Conservation (phyloP, 2,329 filamentous ascomycete genomes). For the Aspergillus sp. region DNA sequence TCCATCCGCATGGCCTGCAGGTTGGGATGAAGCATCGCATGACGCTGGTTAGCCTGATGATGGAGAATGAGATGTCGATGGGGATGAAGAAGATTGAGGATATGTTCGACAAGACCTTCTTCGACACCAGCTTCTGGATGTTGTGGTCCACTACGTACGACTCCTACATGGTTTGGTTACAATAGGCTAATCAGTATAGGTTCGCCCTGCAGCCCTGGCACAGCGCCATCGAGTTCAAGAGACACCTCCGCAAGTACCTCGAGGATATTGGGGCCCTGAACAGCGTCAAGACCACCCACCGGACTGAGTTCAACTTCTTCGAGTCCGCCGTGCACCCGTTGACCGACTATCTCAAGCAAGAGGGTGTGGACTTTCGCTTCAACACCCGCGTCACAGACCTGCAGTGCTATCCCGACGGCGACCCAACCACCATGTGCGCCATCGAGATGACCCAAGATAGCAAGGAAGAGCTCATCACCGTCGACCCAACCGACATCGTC, state of each 20-base stretch:
- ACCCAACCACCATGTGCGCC: conserved; percentile 30
- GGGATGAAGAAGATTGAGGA: conserved; percentile 32
- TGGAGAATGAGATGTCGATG: conserved; percentile 22
- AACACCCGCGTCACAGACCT: conserved; percentile 23
- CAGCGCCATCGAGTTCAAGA: conserved; percentile 24
- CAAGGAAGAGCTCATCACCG: conserved; percentile 21
- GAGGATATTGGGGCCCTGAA: conserved; percentile 23
- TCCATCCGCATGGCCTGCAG: conserved; percentile 9
- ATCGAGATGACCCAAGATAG: conserved; percentile 26
- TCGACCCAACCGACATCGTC: conserved; percentile 36
- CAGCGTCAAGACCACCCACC: conserved; percentile 21
- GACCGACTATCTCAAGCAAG: conserved; percentile 22
- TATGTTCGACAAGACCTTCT: conserved; percentile 21
- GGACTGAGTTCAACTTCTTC: conserved; percentile 26
- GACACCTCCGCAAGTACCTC: conserved; percentile 23
- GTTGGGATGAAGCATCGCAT: conserved; percentile 19
- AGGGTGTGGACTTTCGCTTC: conserved; percentile 30
- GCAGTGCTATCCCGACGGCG: conserved; percentile 18
- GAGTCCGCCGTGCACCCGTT: conserved; percentile 27
- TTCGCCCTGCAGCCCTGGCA: conserved; percentile 25
- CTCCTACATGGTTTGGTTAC: background rate
- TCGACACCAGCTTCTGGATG: conserved; percentile 24
- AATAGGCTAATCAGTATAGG: background rate
- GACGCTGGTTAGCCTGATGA: conserved; percentile 17
- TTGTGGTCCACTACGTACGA: conserved; percentile 24